phyloP scores from a whole-genome alignment of 306 rosid genomes.

The Cucumis melo region DNA sequence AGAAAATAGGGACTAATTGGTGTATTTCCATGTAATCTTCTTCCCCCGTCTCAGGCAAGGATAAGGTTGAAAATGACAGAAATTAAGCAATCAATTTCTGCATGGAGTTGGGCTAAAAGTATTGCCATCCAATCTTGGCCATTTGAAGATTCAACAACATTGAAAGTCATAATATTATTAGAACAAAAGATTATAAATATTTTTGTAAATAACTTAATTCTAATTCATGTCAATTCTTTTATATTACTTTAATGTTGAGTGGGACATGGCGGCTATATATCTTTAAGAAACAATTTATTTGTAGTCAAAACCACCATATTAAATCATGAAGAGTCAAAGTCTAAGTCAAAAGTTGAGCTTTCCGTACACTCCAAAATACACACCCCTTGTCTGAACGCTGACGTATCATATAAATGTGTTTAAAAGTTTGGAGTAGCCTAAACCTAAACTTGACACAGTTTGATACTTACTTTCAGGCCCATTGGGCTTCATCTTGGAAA shows the following conservation, averaged over 20 bases:
- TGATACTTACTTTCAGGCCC: no score
- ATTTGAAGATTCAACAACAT: not conserved
- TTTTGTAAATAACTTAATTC: no score
- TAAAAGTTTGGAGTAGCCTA: no score
- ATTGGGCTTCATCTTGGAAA: no score
- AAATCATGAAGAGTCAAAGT: not conserved
- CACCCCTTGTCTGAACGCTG: no score
- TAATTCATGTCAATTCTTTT: no score
- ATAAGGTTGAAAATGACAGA: not conserved
- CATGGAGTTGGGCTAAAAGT: not conserved
- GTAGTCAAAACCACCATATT: not conserved
- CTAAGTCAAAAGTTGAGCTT: no score
- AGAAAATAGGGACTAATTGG: not conserved
- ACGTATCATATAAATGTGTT: no score
- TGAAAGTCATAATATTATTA: not conserved
- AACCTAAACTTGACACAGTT: no score
- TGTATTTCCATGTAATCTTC: not conserved
- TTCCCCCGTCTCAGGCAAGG: not conserved
- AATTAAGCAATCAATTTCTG: not conserved
- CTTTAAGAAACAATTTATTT: not conserved
- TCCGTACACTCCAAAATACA: no score
- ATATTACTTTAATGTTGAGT: not conserved
- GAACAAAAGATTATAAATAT: no score
- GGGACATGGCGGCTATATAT: not conserved
- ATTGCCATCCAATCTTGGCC: not conserved